Evolutionary conservation across 805 yeast species (phyloP).

Genomic region (Lachancea cidri): DNA sequence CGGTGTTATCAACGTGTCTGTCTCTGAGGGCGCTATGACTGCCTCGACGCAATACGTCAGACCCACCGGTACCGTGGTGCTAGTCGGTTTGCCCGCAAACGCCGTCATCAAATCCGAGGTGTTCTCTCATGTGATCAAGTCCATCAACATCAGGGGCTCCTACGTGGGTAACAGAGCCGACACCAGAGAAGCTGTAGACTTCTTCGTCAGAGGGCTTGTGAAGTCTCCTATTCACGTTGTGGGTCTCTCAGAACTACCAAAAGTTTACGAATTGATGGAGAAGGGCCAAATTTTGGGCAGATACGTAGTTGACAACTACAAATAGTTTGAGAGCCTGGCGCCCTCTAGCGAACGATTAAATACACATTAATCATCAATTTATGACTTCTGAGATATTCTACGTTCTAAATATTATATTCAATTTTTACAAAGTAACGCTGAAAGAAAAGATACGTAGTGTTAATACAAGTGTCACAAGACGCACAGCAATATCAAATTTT

Average conservation of each 20-base stretch:
- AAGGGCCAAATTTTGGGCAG: constrained; percentile 61
- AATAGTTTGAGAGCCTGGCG: constrained; percentile 39
- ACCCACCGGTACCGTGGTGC: constrained; percentile 61
- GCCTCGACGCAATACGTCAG: constrained; percentile 53
- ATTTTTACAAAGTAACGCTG: no score
- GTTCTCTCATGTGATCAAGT: constrained; percentile 64
- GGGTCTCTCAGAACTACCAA: constrained; percentile 49
- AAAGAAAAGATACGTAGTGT: no score
- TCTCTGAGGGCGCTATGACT: constrained; percentile 57
- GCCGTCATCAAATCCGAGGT: constrained; percentile 63
- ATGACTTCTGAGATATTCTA: no score
- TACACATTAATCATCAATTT: no score
- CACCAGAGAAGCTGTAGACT: constrained; percentile 66
- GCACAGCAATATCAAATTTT: no score
- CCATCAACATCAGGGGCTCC: constrained; percentile 67
- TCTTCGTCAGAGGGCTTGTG: constrained; percentile 62
- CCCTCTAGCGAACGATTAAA: no score
- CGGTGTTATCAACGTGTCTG: constrained; percentile 66
- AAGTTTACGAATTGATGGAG: constrained; percentile 51
- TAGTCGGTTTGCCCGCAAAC: constrained; percentile 72
- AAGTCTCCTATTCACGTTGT: constrained; percentile 56
- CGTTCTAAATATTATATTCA: no score
- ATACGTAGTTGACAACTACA: constrained; percentile 74
- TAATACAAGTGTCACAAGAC: no score
- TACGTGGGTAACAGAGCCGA: constrained; percentile 86